phyloP scores from a whole-genome alignment of 192 early-diverging fungal species.

The Rhizophagus clarus region DNA sequence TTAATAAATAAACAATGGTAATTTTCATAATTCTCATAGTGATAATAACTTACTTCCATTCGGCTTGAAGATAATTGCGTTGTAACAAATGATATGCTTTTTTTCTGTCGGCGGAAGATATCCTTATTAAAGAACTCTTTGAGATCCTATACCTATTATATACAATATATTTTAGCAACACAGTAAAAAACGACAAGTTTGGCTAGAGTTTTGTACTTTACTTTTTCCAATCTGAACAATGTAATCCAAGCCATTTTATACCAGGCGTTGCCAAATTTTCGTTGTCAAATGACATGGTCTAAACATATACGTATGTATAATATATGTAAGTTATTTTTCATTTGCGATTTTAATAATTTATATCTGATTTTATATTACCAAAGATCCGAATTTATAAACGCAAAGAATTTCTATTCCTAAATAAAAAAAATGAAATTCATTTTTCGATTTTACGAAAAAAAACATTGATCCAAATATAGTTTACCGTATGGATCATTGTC shows the following conservation, averaged over 20 bases:
- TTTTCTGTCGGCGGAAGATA: too few relatives aligned
- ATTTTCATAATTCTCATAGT: not conserved
- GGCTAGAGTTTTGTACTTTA: not conserved
- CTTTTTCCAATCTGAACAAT: not conserved
- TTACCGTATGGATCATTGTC: not conserved
- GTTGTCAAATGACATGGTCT: conserved; percentile 34
- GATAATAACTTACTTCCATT: conserved; percentile 21
- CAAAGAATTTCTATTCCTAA: conserved; percentile 27
- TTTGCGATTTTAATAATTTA: not conserved
- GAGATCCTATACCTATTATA: conserved; percentile 32
- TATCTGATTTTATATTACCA: conserved; percentile 1
- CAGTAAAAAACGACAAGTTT: too few relatives aligned
- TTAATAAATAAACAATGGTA: not conserved
- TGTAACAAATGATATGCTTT: conserved; percentile 19
- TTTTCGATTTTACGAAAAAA: too few relatives aligned
- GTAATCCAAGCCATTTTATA: not conserved
- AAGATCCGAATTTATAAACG: too few relatives aligned
- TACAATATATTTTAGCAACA: too few relatives aligned
- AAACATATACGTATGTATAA: not conserved
- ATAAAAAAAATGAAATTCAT: too few relatives aligned
- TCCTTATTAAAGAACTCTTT: not conserved
- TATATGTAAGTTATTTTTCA: not conserved
- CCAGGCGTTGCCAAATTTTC: not conserved
- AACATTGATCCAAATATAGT: too few relatives aligned
- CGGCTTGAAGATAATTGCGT: too few relatives aligned